phyloP scores from a whole-genome alignment of 345 rosid genomes.

The Chamaenerion angustifolium region DNA sequence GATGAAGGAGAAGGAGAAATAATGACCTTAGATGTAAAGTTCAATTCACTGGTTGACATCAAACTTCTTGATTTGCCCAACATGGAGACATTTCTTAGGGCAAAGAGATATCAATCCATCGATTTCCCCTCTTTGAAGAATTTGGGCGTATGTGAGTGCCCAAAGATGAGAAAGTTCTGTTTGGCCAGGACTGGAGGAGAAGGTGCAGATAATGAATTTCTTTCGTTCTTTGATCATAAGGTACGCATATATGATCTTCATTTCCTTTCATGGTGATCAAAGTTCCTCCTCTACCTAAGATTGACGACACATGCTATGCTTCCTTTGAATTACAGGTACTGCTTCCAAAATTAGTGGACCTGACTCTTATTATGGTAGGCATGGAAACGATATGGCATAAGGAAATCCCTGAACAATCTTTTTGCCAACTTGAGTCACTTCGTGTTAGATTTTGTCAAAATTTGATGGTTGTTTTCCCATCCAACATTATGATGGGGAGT shows the following conservation, averaged over 20 bases:
- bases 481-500: not conserved
- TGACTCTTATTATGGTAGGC: not conserved
- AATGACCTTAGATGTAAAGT: too few relatives aligned
- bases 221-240: too few relatives aligned
- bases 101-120: not conserved
- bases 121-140: not conserved
- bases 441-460: not conserved
- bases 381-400: not conserved
- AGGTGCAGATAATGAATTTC: not conserved
- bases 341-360: not conserved
- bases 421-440: not conserved
- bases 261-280: too few relatives aligned
- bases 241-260: too few relatives aligned
- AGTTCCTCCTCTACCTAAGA: not conserved
- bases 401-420: not conserved
- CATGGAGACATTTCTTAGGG: slow-evolving; percentile 4
- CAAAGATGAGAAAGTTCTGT: not conserved
- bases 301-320: too few relatives aligned
- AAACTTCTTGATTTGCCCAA: not conserved
- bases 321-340: not conserved
- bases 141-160: not conserved
- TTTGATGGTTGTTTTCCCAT: not conserved
- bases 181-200: accelerated
- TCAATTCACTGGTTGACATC: slow-evolving; percentile 3
- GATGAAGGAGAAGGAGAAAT: not conserved